These are phyloP conservation scores for Elaeagnus macrophylla DNA, from an alignment of 306 rosid genomes.

Conservation along the genomic window DNA sequence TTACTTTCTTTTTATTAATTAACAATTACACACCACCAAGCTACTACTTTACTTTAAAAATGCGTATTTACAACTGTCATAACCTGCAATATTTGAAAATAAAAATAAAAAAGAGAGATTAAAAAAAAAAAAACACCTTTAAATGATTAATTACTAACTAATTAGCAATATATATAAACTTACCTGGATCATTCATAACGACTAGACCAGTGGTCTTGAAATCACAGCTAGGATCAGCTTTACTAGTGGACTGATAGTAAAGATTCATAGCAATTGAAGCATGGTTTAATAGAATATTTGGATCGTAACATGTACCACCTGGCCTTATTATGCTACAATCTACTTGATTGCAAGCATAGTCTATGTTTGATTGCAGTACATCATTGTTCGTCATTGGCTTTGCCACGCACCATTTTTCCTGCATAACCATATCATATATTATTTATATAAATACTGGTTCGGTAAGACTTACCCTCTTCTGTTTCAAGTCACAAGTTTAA, in stretches of 20 bases:
- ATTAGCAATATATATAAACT: not conserved
- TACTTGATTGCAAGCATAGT: slow-evolving; percentile 17
- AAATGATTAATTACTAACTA: no score
- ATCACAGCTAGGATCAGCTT: slow-evolving; percentile 22
- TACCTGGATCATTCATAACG: slow-evolving; percentile 31
- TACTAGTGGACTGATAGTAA: slow-evolving; percentile 21
- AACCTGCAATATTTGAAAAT: no score
- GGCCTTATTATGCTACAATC: slow-evolving; percentile 13
- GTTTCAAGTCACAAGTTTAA: not conserved
- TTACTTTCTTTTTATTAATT: no score
- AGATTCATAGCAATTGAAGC: slow-evolving; percentile 46
- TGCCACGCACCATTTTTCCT: slow-evolving; percentile 24
- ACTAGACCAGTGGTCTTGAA: slow-evolving; percentile 22
- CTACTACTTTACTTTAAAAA: no score
- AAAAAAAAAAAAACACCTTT: no score
- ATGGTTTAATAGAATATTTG: slow-evolving; percentile 11
- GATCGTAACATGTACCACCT: slow-evolving; percentile 15
- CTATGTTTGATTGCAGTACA: slow-evolving; percentile 8
- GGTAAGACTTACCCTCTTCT: not conserved
- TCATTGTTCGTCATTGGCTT: not conserved
- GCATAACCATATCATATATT: not conserved
- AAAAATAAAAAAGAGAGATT: no score
- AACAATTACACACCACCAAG: no score
- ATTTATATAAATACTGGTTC: not conserved
- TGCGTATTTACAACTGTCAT: no score